Percentiles rank a stretch among this genome's conserved stretches.
phyloP scores from a whole-genome alignment of 1,284 basidiomycete genomes.

The Apiotrichum siamense region DNA sequence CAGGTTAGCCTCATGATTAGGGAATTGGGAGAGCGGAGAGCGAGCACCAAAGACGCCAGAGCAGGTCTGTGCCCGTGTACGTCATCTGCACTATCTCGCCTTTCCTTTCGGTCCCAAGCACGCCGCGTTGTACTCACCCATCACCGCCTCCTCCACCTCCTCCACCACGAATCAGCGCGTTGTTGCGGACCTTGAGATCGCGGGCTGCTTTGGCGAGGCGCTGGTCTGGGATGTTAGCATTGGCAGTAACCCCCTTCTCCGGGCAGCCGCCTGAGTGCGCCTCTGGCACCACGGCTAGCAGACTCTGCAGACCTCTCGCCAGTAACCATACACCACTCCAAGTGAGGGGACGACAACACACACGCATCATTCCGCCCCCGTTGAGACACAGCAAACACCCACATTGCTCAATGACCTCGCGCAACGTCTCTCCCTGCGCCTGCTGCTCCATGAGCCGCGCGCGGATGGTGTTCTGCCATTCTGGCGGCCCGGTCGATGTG shows the following conservation, averaged over 20 bases:
- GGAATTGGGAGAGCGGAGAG: no score
- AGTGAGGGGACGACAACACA: no score
- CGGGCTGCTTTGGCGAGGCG: slow-evolving; percentile 82
- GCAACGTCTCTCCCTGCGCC: slow-evolving; percentile 66
- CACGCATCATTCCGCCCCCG: no score
- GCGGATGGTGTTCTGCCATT: slow-evolving; percentile 49
- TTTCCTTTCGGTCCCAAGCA: no score
- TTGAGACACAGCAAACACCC: slow-evolving; percentile 10
- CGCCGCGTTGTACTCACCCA: slow-evolving; percentile 57
- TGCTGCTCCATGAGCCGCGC: slow-evolving; percentile 59
- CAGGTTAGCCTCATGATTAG: neutral
- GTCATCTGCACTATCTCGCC: no score
- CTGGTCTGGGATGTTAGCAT: slow-evolving; percentile 57
- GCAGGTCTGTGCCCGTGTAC: no score
- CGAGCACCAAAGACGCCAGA: no score
- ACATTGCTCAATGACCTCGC: slow-evolving; percentile 83
- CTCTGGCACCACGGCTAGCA: no score
- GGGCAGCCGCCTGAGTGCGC: no score
- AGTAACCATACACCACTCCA: neutral
- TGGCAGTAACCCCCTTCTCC: no score
- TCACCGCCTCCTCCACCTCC: slow-evolving; percentile 49
- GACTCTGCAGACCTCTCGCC: no score
- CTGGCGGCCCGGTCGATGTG: slow-evolving; percentile 20
- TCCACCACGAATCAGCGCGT: slow-evolving; percentile 58
- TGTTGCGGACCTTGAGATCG: slow-evolving; percentile 81